Conservation (phyloP, 2,329 filamentous ascomycete species). For the Juglanconis juglandina region DNA sequence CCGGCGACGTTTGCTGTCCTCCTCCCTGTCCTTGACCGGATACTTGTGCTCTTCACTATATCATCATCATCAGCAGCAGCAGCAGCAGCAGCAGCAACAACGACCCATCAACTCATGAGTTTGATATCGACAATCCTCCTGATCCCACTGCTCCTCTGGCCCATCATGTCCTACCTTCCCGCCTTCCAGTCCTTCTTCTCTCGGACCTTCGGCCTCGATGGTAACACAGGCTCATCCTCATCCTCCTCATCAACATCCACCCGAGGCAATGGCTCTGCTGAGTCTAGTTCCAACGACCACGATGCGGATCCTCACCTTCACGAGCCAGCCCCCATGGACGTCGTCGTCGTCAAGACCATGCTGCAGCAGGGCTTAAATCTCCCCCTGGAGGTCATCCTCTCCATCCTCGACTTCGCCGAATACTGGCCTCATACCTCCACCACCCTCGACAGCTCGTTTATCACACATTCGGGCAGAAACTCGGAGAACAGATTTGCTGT, state of each 20-base stretch:
- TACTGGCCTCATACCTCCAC: constrained; percentile 56
- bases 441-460: constrained; percentile 22
- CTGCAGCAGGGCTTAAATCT: constrained; percentile 42
- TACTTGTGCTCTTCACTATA: too few relatives aligned
- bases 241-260: not conserved
- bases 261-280: not conserved
- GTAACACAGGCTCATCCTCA: not conserved
- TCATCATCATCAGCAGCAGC: too few relatives aligned
- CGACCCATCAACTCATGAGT: not conserved
- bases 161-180: constrained; percentile 12
- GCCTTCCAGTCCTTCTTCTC: not conserved
- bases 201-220: not conserved
- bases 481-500: constrained; percentile 41
- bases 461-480: not conserved
- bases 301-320: constrained; percentile 2
- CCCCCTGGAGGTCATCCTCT: constrained; percentile 54
- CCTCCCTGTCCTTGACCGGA: too few relatives aligned
- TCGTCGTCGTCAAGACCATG: constrained; percentile 46
- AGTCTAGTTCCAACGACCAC: not conserved
- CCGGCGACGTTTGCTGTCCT: too few relatives aligned
- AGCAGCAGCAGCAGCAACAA: not conserved
- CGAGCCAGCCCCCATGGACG: constrained; percentile 44
- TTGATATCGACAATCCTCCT: constrained; percentile 1
- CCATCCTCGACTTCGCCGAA: constrained; percentile 56
- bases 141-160: not conserved